These are phyloP conservation scores for Zasmidium cellare DNA, from an alignment of 2,329 filamentous ascomycete species.

Conservation along the genomic window DNA sequence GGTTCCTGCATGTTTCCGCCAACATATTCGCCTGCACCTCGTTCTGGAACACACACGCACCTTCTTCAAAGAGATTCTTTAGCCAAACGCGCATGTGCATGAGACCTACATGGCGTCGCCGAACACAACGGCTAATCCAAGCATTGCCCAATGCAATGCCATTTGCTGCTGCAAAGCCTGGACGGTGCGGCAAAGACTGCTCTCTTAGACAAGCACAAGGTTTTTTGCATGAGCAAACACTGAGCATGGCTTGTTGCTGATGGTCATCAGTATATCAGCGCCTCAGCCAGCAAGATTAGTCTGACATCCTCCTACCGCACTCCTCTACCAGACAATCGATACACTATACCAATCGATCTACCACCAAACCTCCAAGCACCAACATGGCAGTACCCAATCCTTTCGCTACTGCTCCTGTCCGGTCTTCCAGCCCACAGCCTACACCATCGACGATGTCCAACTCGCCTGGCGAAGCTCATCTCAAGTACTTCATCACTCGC, in stretches of 20 bases:
- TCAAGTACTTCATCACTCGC: conserved; percentile 42
- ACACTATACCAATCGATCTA: not conserved
- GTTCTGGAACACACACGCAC: not conserved
- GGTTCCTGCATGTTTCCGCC: not conserved
- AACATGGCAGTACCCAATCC: not conserved
- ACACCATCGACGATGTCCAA: not conserved
- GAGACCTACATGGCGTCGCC: not conserved
- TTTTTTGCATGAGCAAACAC: not conserved
- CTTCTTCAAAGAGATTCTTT: not conserved
- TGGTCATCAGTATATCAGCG: not conserved
- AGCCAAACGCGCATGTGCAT: not conserved
- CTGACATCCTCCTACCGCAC: not conserved
- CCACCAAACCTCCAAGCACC: not conserved
- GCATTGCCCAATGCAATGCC: not conserved
- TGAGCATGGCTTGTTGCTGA: not conserved
- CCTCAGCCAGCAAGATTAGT: not conserved
- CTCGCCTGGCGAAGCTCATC: conserved; percentile 15
- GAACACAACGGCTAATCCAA: not conserved
- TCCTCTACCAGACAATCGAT: not conserved
- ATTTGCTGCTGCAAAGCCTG: not conserved
- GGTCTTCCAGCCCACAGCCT: not conserved
- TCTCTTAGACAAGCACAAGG: not conserved
- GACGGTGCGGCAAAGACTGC: not conserved
- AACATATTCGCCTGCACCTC: not conserved
- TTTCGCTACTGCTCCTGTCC: not conserved